phyloP scores from a whole-genome alignment of 352 stramenopile genomes.

The Blastocystis sp. region DNA sequence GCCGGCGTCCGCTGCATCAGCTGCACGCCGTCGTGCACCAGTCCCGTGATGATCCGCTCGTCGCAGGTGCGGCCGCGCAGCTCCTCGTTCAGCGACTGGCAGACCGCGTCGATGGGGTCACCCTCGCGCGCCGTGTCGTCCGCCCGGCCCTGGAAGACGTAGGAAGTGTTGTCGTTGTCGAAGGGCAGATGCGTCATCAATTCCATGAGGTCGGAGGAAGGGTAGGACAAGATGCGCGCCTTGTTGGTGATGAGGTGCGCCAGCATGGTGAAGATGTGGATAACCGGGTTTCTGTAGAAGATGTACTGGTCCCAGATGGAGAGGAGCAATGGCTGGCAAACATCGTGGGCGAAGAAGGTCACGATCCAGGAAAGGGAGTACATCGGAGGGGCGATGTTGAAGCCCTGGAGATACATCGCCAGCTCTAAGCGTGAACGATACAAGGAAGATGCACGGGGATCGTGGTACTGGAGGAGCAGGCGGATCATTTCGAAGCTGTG shows the following conservation, averaged over 20 bases:
- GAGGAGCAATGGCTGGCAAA: conserved; percentile 37
- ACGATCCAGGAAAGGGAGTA: conserved; percentile 67
- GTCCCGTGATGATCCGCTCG: conserved; percentile 23
- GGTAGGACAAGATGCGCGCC: conserved; percentile 45
- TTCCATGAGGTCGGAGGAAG: conserved; percentile 19
- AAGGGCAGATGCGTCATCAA: conserved; percentile 68
- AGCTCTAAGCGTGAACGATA: conserved; percentile 17
- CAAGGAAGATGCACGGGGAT: conserved; percentile 18
- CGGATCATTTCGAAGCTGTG: conserved; percentile 68
- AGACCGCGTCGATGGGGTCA: not conserved
- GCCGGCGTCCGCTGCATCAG: conserved; percentile 53
- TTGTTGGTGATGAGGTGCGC: conserved; percentile 63
- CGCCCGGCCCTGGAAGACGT: conserved; percentile 11
- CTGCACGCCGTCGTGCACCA: conserved; percentile 19
- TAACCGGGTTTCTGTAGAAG: conserved; percentile 62
- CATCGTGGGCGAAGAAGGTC: conserved; percentile 62
- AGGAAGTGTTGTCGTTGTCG: conserved; percentile 32
- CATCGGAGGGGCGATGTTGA: conserved; percentile 27
- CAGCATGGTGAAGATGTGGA: conserved; percentile 64
- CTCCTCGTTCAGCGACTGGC: not conserved
- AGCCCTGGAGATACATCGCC: conserved; percentile 26
- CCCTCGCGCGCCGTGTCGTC: not conserved
- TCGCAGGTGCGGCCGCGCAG: not conserved
- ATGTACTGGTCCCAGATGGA: conserved; percentile 69
- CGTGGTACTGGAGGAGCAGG: conserved; percentile 65